Conservation (phyloP, 2,329 filamentous ascomycete species). For the Orbilia blumenaviensis region DNA sequence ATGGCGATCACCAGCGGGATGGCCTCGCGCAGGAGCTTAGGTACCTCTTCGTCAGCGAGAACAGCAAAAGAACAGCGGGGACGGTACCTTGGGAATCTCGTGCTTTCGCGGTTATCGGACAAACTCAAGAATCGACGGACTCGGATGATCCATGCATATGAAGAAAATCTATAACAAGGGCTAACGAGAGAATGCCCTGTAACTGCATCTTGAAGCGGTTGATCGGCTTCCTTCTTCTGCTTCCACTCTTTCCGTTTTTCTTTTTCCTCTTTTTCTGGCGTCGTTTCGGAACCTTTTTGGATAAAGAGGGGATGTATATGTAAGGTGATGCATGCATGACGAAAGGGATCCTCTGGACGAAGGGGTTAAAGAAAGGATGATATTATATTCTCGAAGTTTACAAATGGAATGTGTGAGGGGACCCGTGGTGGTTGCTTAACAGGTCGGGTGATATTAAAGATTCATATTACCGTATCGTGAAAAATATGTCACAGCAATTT, state of each 20-base stretch:
- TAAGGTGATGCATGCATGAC: constrained; percentile 43
- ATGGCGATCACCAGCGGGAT: not conserved
- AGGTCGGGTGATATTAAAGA: no score
- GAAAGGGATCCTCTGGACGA: constrained; percentile 10
- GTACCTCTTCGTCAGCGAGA: constrained; percentile 7
- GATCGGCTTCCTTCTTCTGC: not conserved
- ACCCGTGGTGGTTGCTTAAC: no score
- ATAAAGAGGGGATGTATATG: not conserved
- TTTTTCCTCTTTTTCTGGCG: not conserved
- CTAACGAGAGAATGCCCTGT: no score
- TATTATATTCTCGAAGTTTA: no score
- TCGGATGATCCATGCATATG: constrained; percentile 1
- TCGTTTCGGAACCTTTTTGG: constrained; percentile 2
- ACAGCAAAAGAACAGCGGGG: not conserved
- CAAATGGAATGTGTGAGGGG: not conserved
- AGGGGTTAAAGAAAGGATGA: not conserved
- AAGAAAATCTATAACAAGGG: no score
- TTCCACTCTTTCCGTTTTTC: not conserved
- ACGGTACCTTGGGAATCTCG: constrained; percentile 10
- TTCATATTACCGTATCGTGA: no score
- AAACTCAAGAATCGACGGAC: not conserved
- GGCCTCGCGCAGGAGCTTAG: not conserved
- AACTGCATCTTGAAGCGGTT: not conserved
- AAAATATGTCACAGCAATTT: no score
- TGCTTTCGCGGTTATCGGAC: constrained; percentile 14